These are phyloP conservation scores for Neofusicoccum laricinum DNA, from an alignment of 2,329 filamentous ascomycete genomes.

Conservation along the genomic window DNA sequence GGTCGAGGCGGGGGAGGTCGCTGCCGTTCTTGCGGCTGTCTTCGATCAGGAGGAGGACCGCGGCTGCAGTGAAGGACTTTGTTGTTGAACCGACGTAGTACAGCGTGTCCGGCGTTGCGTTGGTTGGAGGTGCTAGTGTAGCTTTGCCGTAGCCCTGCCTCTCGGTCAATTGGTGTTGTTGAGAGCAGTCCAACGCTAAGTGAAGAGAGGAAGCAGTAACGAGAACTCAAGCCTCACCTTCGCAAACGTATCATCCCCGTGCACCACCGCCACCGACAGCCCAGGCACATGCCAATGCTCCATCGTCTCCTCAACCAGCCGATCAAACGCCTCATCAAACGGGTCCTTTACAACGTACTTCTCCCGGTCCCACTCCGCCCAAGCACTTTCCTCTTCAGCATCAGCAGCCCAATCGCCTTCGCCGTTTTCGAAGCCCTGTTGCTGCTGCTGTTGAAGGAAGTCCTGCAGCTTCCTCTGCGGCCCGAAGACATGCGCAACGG, in stretches of 20 bases:
- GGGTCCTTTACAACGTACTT: slow-evolving; percentile 2
- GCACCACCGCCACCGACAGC: slow-evolving; percentile 48
- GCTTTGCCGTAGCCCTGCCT: slow-evolving; percentile 23
- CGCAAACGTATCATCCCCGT: slow-evolving; percentile 41
- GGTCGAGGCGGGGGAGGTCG: slow-evolving; percentile 23
- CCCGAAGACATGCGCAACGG: not conserved
- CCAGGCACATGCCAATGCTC: slow-evolving; percentile 49
- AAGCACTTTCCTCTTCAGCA: not conserved
- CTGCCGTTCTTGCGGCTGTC: slow-evolving; percentile 16
- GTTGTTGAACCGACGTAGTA: slow-evolving; percentile 29
- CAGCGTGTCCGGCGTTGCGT: slow-evolving; percentile 25
- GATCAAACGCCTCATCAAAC: slow-evolving; percentile 17
- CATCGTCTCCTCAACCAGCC: slow-evolving; percentile 29
- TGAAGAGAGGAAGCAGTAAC: not conserved
- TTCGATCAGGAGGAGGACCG: slow-evolving; percentile 25
- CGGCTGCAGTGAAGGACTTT: slow-evolving; percentile 30
- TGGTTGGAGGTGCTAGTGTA: slow-evolving; percentile 16
- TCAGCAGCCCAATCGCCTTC: not conserved
- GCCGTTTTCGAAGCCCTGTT: not conserved
- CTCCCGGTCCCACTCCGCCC: not conserved
- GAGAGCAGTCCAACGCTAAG: no score
- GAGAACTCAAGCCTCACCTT: slow-evolving; percentile 25
- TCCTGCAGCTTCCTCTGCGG: not conserved
- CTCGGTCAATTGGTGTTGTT: no score
- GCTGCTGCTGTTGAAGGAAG: not conserved